Percentiles rank a stretch among this genome's conserved stretches.
phyloP scores from a whole-genome alignment of 2,329 filamentous ascomycete genomes.

The Drechmeria coniospora region DNA sequence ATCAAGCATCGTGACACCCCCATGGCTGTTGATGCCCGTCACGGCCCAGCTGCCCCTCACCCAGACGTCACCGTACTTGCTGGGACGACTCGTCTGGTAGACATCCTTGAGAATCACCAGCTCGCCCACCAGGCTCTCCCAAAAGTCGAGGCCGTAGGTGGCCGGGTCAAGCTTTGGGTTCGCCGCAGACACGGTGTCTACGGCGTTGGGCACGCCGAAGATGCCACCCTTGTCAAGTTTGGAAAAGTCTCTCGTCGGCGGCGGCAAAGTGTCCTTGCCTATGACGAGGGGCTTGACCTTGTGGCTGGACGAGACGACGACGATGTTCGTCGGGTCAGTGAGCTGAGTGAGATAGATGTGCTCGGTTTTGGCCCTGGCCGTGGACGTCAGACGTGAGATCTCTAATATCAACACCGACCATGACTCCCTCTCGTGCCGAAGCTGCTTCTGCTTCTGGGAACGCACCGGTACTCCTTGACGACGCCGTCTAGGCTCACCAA shows the following conservation, averaged over 20 bases:
- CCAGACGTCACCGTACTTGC: slow-evolving; percentile 53
- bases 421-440: too few species aligned
- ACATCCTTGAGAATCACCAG: slow-evolving; percentile 47
- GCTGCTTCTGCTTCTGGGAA: background rate
- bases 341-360: slow-evolving; percentile 54
- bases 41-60: slow-evolving; percentile 48
- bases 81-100: slow-evolving; percentile 43
- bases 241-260: slow-evolving; percentile 46
- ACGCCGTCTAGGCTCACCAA: slow-evolving; percentile 43
- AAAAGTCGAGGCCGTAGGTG: slow-evolving; percentile 55
- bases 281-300: slow-evolving; percentile 42
- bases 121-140: slow-evolving; percentile 54
- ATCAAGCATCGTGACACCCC: slow-evolving; percentile 47
- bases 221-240: slow-evolving; percentile 49
- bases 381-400: background rate
- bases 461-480: slow-evolving; percentile 40
- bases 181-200: slow-evolving; percentile 35
- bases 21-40: slow-evolving; percentile 45
- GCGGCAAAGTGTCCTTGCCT: slow-evolving; percentile 37
- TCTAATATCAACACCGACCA: too few species aligned
- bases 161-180: slow-evolving; percentile 48
- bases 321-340: slow-evolving; percentile 35
- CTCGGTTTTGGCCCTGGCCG: slow-evolving; percentile 28
- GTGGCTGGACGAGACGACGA: slow-evolving; percentile 36
- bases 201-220: slow-evolving; percentile 49